phyloP scores from a whole-genome alignment of 495 filamentous ascomycete genomes.

The Neohortaea acidophila region DNA sequence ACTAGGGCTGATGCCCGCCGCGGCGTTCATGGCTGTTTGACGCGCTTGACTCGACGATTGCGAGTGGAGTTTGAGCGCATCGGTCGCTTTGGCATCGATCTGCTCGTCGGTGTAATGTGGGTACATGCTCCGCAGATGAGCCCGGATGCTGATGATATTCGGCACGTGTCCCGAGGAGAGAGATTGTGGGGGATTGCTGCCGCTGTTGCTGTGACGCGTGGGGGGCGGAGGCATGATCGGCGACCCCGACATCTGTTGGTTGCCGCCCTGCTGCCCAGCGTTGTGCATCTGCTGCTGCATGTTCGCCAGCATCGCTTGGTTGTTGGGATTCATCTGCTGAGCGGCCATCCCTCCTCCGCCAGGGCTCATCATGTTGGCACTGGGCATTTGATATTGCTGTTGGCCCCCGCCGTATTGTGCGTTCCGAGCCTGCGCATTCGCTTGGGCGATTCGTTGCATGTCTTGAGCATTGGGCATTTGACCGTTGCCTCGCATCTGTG shows the following conservation, averaged over 20 bases:
- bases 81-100: slow-evolving; percentile 17
- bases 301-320: slow-evolving; percentile 13
- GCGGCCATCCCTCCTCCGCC: slow-evolving; percentile 14
- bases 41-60: slow-evolving; percentile 16
- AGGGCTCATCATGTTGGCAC: slow-evolving; percentile 13
- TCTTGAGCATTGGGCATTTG: slow-evolving; percentile 27
- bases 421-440: slow-evolving; percentile 13
- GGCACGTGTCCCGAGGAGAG: slow-evolving; percentile 27
- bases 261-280: slow-evolving; percentile 7
- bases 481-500: slow-evolving; percentile 51
- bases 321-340: slow-evolving; percentile 15
- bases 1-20: slow-evolving; percentile 17
- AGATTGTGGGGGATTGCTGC: slow-evolving; percentile 19
- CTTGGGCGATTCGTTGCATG: slow-evolving; percentile 20
- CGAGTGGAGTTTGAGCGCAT: slow-evolving; percentile 15
- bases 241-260: slow-evolving; percentile 12
- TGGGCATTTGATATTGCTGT: slow-evolving; percentile 19
- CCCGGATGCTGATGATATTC: slow-evolving; percentile 19
- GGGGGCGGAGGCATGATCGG: slow-evolving; percentile 17
- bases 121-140: slow-evolving; percentile 20
- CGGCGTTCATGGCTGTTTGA: slow-evolving; percentile 26
- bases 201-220: slow-evolving; percentile 14
- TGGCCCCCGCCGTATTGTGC: slow-evolving; percentile 14
- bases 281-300: slow-evolving; percentile 21
- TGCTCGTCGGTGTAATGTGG: slow-evolving; percentile 23